Evolutionary conservation across 2,329 filamentous ascomycete species (phyloP).

Genomic region (Fusarium torulosum): DNA sequence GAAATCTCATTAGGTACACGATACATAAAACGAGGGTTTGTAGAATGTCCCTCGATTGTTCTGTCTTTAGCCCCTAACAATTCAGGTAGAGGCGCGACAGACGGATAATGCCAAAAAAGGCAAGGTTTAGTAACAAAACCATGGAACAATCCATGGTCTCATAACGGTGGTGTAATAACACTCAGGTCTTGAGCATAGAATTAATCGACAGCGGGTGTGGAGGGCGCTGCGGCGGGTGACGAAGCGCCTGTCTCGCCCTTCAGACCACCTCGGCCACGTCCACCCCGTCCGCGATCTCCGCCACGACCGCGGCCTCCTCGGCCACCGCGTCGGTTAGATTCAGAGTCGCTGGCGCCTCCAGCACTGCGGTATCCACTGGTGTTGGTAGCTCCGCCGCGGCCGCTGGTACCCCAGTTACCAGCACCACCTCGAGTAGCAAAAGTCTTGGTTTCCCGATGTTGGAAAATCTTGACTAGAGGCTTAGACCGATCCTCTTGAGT

Average conservation of each 20-base stretch:
- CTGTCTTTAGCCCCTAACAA: conserved; percentile 38
- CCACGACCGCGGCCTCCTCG: conserved; percentile 71
- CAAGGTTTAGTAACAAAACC: conserved; percentile 33
- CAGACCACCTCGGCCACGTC: conserved; percentile 67
- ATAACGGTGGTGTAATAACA: conserved; percentile 30
- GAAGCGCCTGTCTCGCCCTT: conserved; percentile 70
- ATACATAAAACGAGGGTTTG: conserved; percentile 49
- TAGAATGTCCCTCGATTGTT: conserved; percentile 43
- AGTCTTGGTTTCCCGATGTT: conserved; percentile 71
- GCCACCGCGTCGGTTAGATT: conserved; percentile 67
- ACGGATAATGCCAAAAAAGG: conserved; percentile 37
- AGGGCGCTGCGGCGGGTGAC: conserved; percentile 65
- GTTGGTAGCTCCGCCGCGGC: conserved; percentile 68
- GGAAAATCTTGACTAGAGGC: conserved; percentile 86
- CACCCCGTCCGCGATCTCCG: conserved; percentile 68
- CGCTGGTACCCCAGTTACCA: conserved; percentile 75
- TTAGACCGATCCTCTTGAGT: conserved; percentile 79
- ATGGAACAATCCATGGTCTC: conserved; percentile 33
- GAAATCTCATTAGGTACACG: conserved; percentile 56
- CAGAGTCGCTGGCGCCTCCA: conserved; percentile 78
- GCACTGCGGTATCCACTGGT: conserved; percentile 87
- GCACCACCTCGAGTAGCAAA: conserved; percentile 72
- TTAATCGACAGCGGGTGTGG: conserved; percentile 61
- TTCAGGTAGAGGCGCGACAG: conserved; percentile 43
- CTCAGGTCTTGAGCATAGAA: conserved; percentile 26